Conservation (phyloP, 1,284 basidiomycete genomes). For the Clitocybe nebularis region DNA sequence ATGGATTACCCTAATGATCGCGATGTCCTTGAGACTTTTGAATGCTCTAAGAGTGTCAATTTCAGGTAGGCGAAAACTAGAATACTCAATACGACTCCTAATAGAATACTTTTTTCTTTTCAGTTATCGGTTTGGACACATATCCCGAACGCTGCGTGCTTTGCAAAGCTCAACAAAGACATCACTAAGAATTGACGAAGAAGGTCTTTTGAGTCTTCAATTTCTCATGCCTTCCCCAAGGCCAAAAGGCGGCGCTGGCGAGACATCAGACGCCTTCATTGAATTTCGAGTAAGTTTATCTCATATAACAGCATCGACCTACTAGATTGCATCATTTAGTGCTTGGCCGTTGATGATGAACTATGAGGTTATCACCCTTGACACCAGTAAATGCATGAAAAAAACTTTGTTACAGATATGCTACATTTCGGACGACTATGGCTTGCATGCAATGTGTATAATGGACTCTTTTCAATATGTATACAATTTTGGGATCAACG, state of each 20-base stretch:
- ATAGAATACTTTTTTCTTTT: background rate
- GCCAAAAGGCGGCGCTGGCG: constrained; percentile 33
- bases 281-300: constrained; percentile 76
- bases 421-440: no score
- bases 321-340: background rate
- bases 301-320: no score
- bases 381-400: no score
- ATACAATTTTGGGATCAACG: no score
- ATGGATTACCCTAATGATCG: constrained; percentile 92
- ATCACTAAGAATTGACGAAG: constrained; percentile 77
- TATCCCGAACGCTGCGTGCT: constrained; percentile 67
- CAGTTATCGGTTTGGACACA: constrained; percentile 79
- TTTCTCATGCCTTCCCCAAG: constrained; percentile 76
- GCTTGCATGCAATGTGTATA: no score
- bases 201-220: constrained; percentile 80
- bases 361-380: no score
- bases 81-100: background rate
- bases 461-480: no score
- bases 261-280: constrained; percentile 61
- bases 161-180: constrained; percentile 81
- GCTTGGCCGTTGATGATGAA: background rate
- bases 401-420: no score
- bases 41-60: constrained; percentile 64
- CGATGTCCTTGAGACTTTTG: constrained; percentile 86
- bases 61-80: constrained; percentile 56